Percentiles rank a stretch among this genome's conserved stretches.
Conservation (phyloP, 208 protist genomes). For the Trypanosoma avium region DNA sequence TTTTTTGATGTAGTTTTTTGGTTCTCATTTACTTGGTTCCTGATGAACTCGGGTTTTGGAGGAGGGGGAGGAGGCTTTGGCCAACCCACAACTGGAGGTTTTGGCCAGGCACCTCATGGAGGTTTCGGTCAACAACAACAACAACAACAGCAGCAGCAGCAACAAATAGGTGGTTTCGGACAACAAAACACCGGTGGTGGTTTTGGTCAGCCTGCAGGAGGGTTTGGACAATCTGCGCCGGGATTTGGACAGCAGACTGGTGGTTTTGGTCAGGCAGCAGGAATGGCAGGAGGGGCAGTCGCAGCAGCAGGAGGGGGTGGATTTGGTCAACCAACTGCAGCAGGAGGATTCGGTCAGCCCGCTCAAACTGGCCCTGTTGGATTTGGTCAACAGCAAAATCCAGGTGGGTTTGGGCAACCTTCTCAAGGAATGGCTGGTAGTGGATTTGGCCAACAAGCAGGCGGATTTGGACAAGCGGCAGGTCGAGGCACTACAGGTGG, state of each 20-base stretch:
- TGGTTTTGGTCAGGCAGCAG: constrained; percentile 32
- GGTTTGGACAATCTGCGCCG: constrained; percentile 31
- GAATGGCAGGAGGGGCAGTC: constrained; percentile 29
- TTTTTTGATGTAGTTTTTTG: not conserved
- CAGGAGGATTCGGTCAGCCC: constrained; percentile 50
- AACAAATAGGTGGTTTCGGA: constrained; percentile 46
- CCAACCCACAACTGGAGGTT: constrained; percentile 30
- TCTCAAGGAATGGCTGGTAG: not conserved
- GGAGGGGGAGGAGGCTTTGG: constrained; percentile 25
- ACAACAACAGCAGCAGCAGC: no score
- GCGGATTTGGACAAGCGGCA: constrained; percentile 28
- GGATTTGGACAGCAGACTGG: constrained; percentile 23
- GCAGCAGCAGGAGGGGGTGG: constrained; percentile 26
- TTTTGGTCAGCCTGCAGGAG: constrained; percentile 31
- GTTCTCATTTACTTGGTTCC: constrained; percentile 3
- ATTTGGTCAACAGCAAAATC: constrained; percentile 28
- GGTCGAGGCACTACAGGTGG: not conserved
- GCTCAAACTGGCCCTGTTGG: constrained; percentile 3
- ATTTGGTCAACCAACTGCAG: constrained; percentile 37
- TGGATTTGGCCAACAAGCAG: constrained; percentile 20
- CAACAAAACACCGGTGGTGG: constrained; percentile 29
- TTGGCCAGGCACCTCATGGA: constrained; percentile 28
- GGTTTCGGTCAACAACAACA: constrained; percentile 27
- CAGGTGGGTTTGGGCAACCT: constrained; percentile 26
- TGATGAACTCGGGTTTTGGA: constrained; percentile 28